Evolutionary conservation across 2,329 filamentous ascomycete species (phyloP).

Genomic region (Paraphoma sp.): DNA sequence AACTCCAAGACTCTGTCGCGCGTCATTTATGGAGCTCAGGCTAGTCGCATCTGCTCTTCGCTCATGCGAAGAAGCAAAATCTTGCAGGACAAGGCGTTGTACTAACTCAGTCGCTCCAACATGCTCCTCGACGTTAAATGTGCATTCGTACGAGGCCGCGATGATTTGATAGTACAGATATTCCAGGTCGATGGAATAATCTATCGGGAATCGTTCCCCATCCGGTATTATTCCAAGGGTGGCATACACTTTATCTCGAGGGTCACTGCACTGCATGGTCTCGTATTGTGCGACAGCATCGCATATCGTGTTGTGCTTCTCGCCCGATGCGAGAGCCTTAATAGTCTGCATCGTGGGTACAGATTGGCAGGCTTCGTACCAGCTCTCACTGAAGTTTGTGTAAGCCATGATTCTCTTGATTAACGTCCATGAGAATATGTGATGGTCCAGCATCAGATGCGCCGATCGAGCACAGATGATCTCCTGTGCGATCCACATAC

Average conservation of each 20-base stretch:
- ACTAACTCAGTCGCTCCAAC: no score
- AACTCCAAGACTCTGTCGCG: no score
- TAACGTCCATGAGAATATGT: background rate
- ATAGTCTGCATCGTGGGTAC: background rate
- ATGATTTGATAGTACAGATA: constrained; percentile 3
- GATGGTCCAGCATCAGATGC: background rate
- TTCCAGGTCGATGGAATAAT: background rate
- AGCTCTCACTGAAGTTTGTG: background rate
- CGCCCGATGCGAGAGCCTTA: background rate
- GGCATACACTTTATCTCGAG: background rate
- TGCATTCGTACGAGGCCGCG: background rate
- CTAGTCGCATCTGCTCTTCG: no score
- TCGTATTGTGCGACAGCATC: background rate
- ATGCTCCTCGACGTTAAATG: no score
- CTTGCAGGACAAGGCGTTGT: no score
- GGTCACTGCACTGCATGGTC: background rate
- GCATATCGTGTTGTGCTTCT: background rate
- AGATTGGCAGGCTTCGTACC: no score
- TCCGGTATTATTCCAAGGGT: background rate
- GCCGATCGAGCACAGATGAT: background rate
- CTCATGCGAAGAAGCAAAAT: no score
- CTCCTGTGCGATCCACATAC: background rate
- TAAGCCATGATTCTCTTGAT: background rate
- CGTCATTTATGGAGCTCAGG: no score
- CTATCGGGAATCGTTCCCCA: background rate